Evolutionary conservation across 1,284 basidiomycete genomes (phyloP).

Genomic region (Puccinia coronata): DNA sequence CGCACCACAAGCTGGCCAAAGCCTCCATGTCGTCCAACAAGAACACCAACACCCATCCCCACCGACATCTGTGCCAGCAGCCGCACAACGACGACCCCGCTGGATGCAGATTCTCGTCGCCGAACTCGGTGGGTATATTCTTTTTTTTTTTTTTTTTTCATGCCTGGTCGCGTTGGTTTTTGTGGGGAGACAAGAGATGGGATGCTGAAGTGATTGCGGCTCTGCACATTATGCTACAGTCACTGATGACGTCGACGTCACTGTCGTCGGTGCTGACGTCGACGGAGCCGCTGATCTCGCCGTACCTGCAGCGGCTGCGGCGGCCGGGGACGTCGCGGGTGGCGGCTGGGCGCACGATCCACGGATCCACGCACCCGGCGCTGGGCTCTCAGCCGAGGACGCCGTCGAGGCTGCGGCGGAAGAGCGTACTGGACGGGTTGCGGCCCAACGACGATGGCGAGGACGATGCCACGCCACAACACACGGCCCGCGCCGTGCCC

Average conservation of each 20-base stretch:
- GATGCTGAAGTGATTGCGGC: background rate
- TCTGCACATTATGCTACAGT: background rate
- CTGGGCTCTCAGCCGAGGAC: background rate
- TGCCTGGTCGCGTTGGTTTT: background rate
- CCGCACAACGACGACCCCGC: background rate
- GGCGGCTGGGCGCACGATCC: background rate
- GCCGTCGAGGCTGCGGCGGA: background rate
- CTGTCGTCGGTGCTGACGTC: background rate
- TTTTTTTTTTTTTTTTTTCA: background rate
- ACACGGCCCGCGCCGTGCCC: background rate
- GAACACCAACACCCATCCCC: too few species aligned
- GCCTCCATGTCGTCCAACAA: background rate
- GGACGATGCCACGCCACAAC: background rate
- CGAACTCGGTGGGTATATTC: background rate
- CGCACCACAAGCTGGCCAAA: background rate
- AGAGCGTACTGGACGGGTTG: background rate
- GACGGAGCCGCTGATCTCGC: background rate
- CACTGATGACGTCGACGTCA: background rate
- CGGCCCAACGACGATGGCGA: too few species aligned
- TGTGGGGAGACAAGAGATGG: too few species aligned
- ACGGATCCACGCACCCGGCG: background rate
- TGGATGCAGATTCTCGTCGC: constrained; percentile 4
- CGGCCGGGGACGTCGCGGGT: background rate
- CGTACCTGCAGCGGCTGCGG: background rate
- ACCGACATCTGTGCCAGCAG: background rate